These are phyloP conservation scores for Schoenoplectus triqueter DNA, from an alignment of 202 grass and related monocot species.

Conservation along the genomic window DNA sequence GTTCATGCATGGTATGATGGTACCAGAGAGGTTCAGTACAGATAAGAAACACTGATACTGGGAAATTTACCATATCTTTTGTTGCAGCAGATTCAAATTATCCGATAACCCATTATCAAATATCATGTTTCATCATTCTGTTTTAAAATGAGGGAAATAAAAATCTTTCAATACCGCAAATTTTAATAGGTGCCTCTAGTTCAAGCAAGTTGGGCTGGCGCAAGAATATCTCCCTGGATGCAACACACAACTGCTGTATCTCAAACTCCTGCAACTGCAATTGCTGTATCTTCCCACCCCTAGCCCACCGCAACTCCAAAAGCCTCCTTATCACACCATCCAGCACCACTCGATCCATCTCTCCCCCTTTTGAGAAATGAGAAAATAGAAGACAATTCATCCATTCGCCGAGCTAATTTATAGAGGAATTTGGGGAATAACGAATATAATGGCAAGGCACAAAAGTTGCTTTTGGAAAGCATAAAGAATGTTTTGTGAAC, in stretches of 20 bases:
- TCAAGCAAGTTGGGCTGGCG: constrained; percentile 61
- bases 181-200: constrained; percentile 59
- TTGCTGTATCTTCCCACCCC: constrained; percentile 30
- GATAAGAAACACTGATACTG: background rate
- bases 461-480: constrained; percentile 34
- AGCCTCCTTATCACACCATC: constrained; percentile 61
- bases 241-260: constrained; percentile 59
- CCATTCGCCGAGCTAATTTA: constrained; percentile 11
- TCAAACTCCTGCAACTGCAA: constrained; percentile 57
- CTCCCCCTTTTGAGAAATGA: background rate
- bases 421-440: background rate
- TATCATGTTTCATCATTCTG: too few relatives aligned
- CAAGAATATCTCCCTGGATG: constrained; percentile 54
- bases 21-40: background rate
- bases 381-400: constrained; percentile 20
- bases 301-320: constrained; percentile 38
- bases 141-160: too few relatives aligned
- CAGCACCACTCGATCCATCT: constrained; percentile 42
- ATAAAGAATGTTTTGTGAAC: constrained; percentile 30
- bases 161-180: constrained; percentile 48
- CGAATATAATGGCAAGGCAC: constrained; percentile 27
- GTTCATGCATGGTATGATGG: background rate
- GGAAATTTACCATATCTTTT: background rate
- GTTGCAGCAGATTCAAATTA: too few relatives aligned
- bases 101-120: background rate